Percentiles rank a stretch among this genome's conserved stretches.
These are phyloP conservation scores for Ceratocystis harringtonii DNA, from an alignment of 2,329 filamentous ascomycete species.

Conservation along the genomic window DNA sequence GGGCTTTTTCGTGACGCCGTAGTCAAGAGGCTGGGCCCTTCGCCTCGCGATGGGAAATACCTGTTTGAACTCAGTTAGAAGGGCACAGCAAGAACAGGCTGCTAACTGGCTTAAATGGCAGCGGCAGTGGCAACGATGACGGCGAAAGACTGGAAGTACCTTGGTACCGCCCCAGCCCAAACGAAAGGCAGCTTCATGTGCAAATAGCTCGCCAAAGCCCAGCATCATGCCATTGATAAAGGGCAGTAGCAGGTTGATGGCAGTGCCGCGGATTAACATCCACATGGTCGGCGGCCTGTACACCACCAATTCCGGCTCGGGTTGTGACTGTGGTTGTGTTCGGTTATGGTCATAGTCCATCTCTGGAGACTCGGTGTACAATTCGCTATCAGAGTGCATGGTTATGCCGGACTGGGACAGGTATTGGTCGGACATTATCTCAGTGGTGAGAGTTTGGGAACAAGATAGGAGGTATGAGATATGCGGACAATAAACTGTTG, in stretches of 20 bases:
- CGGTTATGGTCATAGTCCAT: constrained; percentile 37
- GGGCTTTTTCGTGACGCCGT: constrained; percentile 41
- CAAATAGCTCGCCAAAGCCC: constrained; percentile 91
- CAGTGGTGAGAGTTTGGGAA: not conserved
- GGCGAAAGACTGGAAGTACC: constrained; percentile 36
- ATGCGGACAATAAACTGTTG: no score
- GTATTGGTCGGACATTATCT: constrained; percentile 11
- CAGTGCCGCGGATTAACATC: constrained; percentile 71
- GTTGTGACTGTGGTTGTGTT: constrained; percentile 37
- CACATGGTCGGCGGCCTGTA: constrained; percentile 82
- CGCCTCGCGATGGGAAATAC: constrained; percentile 46
- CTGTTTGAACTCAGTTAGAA: constrained; percentile 24
- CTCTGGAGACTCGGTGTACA: constrained; percentile 55
- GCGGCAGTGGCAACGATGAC: constrained; percentile 20
- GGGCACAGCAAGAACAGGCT: constrained; percentile 14
- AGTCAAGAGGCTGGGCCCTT: constrained; percentile 53
- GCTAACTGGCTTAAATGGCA: not conserved
- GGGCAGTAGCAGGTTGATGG: constrained; percentile 88
- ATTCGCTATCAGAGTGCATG: constrained; percentile 70
- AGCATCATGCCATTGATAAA: constrained; percentile 98
- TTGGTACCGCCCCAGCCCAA: constrained; percentile 90
- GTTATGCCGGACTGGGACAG: constrained; percentile 60
- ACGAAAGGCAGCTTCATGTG: constrained; percentile 85
- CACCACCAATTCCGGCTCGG: constrained; percentile 52
- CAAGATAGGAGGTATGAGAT: not conserved